Conservation (phyloP, 176 grass and related monocot genomes). For the Oryza rufipogon region DNA sequence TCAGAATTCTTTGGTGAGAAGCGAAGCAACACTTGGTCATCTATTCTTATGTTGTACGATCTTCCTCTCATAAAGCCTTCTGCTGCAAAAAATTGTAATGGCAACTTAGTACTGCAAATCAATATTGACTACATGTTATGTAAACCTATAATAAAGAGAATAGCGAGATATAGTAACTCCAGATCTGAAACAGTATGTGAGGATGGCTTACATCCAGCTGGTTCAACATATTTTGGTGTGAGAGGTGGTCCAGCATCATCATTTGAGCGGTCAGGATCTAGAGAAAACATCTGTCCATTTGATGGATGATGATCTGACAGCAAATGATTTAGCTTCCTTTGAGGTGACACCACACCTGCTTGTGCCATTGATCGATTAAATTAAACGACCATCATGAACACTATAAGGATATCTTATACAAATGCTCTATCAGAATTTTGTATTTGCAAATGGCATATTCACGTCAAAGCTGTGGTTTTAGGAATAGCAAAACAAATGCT, state of each 20-base stretch:
- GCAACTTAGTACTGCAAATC: slow-evolving; percentile 44
- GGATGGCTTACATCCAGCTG: slow-evolving; percentile 76
- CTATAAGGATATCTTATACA: slow-evolving; percentile 13
- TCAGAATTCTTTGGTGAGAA: slow-evolving; percentile 97
- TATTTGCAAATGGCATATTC: background rate
- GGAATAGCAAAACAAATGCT: slow-evolving; percentile 10
- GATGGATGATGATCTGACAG: slow-evolving; percentile 50
- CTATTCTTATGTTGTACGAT: slow-evolving; percentile 97
- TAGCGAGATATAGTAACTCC: slow-evolving; percentile 20
- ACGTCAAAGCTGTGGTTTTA: background rate
- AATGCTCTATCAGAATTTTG: background rate
- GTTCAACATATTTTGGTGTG: slow-evolving; percentile 81
- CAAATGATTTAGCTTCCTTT: slow-evolving; percentile 63
- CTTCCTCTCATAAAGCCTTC: slow-evolving; percentile 83
- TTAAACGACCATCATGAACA: background rate
- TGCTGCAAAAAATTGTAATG: slow-evolving; percentile 62
- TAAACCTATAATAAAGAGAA: slow-evolving; percentile 9
- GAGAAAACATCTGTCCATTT: slow-evolving; percentile 55
- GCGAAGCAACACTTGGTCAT: slow-evolving; percentile 83
- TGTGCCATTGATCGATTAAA: slow-evolving; percentile 30
- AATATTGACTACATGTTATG: background rate
- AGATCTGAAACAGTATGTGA: slow-evolving; percentile 18
- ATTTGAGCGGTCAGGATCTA: slow-evolving; percentile 64
- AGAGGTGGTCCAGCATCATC: slow-evolving; percentile 68
- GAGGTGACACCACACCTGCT: slow-evolving; percentile 59